phyloP scores from a whole-genome alignment of 495 filamentous ascomycete species.

The Talaromyces nanjingensis region DNA sequence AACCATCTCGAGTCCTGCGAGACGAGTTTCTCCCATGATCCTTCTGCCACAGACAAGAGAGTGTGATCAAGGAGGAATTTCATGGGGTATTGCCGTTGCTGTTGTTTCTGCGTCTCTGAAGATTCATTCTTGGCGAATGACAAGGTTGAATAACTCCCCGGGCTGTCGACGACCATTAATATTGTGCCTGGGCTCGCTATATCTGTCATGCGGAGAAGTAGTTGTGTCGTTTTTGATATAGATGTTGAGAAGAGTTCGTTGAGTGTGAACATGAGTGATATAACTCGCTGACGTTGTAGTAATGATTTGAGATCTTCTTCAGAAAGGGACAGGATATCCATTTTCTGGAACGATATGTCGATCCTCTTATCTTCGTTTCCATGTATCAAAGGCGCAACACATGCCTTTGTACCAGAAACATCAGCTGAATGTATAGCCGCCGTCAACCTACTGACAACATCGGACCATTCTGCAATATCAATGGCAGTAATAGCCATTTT shows the following conservation, averaged over 20 bases:
- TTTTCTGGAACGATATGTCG: conserved; percentile 44
- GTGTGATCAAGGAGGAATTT: conserved; percentile 85
- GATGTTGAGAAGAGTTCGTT: conserved; percentile 88
- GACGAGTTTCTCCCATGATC: conserved; percentile 63
- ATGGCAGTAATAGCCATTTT: conserved; percentile 54
- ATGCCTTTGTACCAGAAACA: conserved; percentile 24
- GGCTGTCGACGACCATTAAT: conserved; percentile 84
- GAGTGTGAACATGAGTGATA: conserved; percentile 91
- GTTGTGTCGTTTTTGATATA: conserved; percentile 61
- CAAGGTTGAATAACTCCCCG: conserved; percentile 83
- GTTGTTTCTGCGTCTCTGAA: conserved; percentile 21
- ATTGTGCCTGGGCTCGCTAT: conserved; percentile 50
- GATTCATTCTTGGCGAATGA: conserved; percentile 42
- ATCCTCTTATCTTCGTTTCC: conserved; percentile 33
- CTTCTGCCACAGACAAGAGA: conserved; percentile 46
- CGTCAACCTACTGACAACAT: conserved; percentile 50
- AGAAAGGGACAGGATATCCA: conserved; percentile 54
- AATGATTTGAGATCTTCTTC: conserved; percentile 32
- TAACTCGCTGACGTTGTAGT: conserved; percentile 34
- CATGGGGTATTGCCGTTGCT: conserved; percentile 81
- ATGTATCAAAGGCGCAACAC: conserved; percentile 48
- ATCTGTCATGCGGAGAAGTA: conserved; percentile 61
- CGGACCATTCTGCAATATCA: conserved; percentile 73
- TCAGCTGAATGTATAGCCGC: conserved; percentile 25
- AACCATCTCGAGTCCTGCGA: conserved; percentile 80